These are phyloP conservation scores for Metschnikowia anglica DNA, from an alignment of 805 yeast genomes.

Conservation along the genomic window DNA sequence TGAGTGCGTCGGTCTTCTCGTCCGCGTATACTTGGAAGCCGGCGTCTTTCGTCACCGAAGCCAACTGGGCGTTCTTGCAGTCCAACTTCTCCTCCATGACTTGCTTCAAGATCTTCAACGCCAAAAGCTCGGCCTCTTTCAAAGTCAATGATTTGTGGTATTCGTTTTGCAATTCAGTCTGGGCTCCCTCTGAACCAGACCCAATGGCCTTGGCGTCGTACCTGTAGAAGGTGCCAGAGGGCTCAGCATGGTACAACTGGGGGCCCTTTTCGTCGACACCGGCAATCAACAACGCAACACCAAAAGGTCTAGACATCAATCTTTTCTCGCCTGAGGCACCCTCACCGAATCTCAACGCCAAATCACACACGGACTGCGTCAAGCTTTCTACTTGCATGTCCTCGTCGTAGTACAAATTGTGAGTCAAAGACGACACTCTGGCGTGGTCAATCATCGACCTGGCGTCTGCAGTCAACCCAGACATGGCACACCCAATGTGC, in stretches of 20 bases:
- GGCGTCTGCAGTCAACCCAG: slow-evolving; percentile 98
- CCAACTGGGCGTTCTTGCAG: slow-evolving; percentile 91
- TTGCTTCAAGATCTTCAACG: slow-evolving; percentile 87
- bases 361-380: slow-evolving; percentile 95
- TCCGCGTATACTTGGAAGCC: slow-evolving; percentile 88
- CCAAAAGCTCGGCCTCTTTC: slow-evolving; percentile 87
- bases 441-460: slow-evolving; percentile 99
- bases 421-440: slow-evolving; percentile 83
- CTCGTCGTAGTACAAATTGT: slow-evolving; percentile 87
- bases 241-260: slow-evolving; percentile 97
- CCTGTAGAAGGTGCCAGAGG: slow-evolving; percentile 95
- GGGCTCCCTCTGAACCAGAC: slow-evolving; percentile 98
- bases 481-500: slow-evolving; percentile 98
- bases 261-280: slow-evolving; percentile 96
- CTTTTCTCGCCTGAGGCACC: slow-evolving; percentile 96
- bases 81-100: slow-evolving; percentile 99
- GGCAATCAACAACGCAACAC: slow-evolving; percentile 94
- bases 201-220: slow-evolving; percentile 99
- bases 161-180: slow-evolving; percentile 94
- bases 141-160: slow-evolving; percentile 90
- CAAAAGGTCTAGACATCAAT: slow-evolving; percentile 97
- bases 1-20: slow-evolving; percentile 77
- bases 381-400: slow-evolving; percentile 87
- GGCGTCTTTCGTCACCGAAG: slow-evolving; percentile 80
- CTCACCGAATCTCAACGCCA: slow-evolving; percentile 95